Base-by-base conservation (phyloP, 257 asterid genomes). In the Penstemon barbatus region DNA sequence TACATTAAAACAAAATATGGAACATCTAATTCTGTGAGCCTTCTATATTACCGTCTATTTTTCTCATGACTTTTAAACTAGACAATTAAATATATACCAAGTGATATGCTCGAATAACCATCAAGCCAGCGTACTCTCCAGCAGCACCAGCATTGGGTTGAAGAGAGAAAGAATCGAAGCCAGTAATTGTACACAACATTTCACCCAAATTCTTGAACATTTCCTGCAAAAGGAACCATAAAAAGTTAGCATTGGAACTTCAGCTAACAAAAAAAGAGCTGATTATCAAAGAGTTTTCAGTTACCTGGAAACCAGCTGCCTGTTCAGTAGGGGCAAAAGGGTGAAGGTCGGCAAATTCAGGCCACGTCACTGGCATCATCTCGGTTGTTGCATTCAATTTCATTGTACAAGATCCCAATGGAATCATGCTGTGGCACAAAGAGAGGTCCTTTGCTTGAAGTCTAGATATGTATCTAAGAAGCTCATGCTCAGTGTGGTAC, bases 121-220 rank as follows among this genome's bases (percentile, higher is more conserved):
- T 93, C 70, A 93, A 76, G 52, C 99, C 99, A 12, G 99, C 97
- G 65, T 93, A 93, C 73, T 93, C 99, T 65, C 99, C 99, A 66
- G 99, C 83, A 54, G 99, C 99, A 78, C 99, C 99, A 46, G 99
- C 97, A 63, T 93, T 93, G 53, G 99, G 99, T 82, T 91, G 99
- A 76, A 94, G 87, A 19, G 99, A 94, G 89, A 94, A 84, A 51
- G 99, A 94, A 77, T 94, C 97, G 41, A 94, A 94, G 63, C 99
- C 99, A 39, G 99, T 94, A 72, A 94, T 86, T 7, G 91, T 84
- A 70, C 99, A 94, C 84, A 94, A 70, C 77, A 87, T 71, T 6
- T 91, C 95, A 62, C 99, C 99, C 84, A 94, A 83, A 77, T 94
- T 85, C 57, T 87, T 80, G 85, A 94, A 94, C 99, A 94, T 89